Conservation (phyloP, 1,284 basidiomycete species). For the Moesziomyces sp. region DNA sequence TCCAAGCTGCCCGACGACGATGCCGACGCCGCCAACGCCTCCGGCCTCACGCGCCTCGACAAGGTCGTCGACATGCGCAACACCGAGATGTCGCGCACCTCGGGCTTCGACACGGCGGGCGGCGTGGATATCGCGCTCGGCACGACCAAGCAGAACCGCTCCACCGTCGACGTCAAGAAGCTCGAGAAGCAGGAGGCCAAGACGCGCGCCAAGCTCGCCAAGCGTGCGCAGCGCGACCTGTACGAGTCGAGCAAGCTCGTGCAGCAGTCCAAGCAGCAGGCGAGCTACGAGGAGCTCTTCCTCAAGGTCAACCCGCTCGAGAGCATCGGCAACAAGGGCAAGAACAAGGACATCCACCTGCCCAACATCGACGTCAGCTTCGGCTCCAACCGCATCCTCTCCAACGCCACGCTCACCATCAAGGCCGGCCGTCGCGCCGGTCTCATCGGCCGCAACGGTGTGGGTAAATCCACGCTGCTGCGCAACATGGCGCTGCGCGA, state of each 20-base stretch:
- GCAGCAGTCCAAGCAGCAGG: slow-evolving; percentile 88
- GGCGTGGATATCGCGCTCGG: slow-evolving; percentile 82
- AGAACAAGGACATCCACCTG: slow-evolving; percentile 83
- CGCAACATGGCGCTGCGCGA: slow-evolving; percentile 95
- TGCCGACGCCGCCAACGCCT: slow-evolving; percentile 69
- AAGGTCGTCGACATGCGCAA: slow-evolving; percentile 95
- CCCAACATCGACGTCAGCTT: slow-evolving; percentile 81
- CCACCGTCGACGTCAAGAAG: slow-evolving; percentile 96
- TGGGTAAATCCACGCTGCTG: slow-evolving; percentile 94
- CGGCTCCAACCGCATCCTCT: slow-evolving; percentile 91
- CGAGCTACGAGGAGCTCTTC: slow-evolving; percentile 98
- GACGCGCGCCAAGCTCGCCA: slow-evolving; percentile 96
- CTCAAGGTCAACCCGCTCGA: slow-evolving; percentile 99
- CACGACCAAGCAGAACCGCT: slow-evolving; percentile 92
- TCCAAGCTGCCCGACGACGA: slow-evolving; percentile 52
- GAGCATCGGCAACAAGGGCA: slow-evolving; percentile 79
- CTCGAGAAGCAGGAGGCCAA: slow-evolving; percentile 99
- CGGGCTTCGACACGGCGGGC: slow-evolving; percentile 63
- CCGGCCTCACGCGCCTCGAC: slow-evolving; percentile 73
- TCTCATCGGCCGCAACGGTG: slow-evolving; percentile 78
- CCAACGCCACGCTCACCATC: slow-evolving; percentile 68
- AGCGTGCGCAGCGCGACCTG: slow-evolving; percentile 81
- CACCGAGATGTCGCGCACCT: slow-evolving; percentile 69
- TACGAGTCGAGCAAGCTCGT: slow-evolving; percentile 97
- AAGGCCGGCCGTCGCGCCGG: slow-evolving; percentile 67